Evolutionary conservation across 768 basidiomycete genomes (phyloP).

Genomic region (Naganishia randhawae): DNA sequence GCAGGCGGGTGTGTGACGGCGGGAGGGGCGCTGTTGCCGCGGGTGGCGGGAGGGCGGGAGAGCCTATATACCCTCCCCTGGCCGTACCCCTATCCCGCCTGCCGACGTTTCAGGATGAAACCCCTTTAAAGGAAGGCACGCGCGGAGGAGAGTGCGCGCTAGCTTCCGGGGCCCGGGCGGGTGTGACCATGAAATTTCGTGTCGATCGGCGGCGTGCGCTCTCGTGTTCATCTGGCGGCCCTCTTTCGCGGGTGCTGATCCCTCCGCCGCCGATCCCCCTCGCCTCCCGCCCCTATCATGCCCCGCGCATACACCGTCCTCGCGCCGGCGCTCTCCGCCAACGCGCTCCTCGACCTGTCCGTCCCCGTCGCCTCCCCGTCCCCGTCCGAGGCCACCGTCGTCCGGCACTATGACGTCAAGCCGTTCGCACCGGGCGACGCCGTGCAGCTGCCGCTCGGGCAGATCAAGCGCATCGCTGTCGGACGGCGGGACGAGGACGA

Average conservation of each 20-base stretch:
- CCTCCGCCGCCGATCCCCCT: no score
- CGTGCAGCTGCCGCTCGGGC: constrained; percentile 31
- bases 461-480: constrained; percentile 36
- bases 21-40: no score
- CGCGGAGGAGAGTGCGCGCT: background rate
- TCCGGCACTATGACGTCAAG: constrained; percentile 36
- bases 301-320: constrained; percentile 37
- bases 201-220: constrained; percentile 8
- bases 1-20: no score
- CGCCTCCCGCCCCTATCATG: no score
- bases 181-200: constrained; percentile 14
- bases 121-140: background rate
- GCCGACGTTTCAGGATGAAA: no score
- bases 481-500: constrained; percentile 27
- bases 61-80: background rate
- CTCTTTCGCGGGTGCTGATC: no score
- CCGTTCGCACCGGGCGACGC: constrained; percentile 33
- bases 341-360: constrained; percentile 40
- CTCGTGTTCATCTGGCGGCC: no score
- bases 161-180: background rate
- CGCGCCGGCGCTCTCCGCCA: constrained; percentile 44
- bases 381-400: constrained; percentile 33
- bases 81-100: background rate
- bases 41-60: no score
- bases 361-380: constrained; percentile 11